Conservation (phyloP, 2,329 filamentous ascomycete species). For the Colletotrichum sp. region DNA sequence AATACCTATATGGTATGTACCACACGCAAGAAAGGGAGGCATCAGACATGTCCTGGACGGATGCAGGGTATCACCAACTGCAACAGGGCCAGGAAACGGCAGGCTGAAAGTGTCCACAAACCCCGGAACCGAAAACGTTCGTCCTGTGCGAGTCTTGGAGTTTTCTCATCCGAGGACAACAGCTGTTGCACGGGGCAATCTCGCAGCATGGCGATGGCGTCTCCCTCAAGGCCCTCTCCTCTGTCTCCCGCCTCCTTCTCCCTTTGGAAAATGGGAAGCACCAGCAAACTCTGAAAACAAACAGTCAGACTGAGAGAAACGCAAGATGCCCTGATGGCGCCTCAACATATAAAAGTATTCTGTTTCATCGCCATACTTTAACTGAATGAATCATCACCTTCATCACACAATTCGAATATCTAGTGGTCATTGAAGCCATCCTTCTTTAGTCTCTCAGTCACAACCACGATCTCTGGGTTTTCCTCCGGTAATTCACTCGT, state of each 20-base stretch:
- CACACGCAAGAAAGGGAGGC: neutral
- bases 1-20: neutral
- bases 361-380: neutral
- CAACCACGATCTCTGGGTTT: neutral
- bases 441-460: neutral
- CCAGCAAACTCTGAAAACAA: neutral
- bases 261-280: neutral
- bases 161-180: neutral
- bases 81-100: neutral
- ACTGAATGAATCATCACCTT: neutral
- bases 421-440: neutral
- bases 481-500: neutral
- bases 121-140: neutral
- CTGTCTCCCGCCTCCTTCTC: neutral
- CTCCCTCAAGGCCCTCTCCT: neutral
- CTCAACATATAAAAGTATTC: neutral
- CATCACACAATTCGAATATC: neutral
- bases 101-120: neutral
- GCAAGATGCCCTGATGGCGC: fast-evolving
- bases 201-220: neutral
- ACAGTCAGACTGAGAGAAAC: neutral
- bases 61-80: neutral
- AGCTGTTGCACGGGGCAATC: neutral
- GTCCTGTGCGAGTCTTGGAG: neutral
- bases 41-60: neutral